phyloP scores from a whole-genome alignment of 2,329 filamentous ascomycete species.

The Graphilbum fragrans region DNA sequence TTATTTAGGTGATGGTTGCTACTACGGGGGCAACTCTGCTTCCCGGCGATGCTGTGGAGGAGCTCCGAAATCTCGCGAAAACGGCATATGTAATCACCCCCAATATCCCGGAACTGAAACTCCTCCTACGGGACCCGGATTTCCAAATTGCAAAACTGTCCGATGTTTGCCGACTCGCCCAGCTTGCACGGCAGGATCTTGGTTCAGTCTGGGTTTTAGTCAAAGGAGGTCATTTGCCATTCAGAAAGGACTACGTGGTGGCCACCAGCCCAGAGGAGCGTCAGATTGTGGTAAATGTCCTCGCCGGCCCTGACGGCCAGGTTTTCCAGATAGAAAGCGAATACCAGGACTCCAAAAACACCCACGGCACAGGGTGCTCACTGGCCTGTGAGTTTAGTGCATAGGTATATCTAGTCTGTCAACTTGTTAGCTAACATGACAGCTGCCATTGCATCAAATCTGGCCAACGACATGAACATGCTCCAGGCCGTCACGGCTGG shows the following conservation, averaged over 20 bases:
- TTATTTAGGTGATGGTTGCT: constrained; percentile 72
- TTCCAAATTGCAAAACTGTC: constrained; percentile 39
- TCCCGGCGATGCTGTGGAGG: constrained; percentile 48
- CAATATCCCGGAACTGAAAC: constrained; percentile 62
- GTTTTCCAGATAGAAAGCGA: constrained; percentile 53
- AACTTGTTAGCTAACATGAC: background rate
- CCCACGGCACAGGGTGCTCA: constrained; percentile 90
- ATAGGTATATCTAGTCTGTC: constrained; percentile 9
- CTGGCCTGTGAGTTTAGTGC: constrained; percentile 55
- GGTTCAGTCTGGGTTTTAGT: constrained; percentile 73
- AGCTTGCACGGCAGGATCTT: constrained; percentile 44
- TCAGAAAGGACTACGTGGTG: constrained; percentile 49
- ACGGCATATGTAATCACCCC: constrained; percentile 60
- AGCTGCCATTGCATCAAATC: constrained; percentile 66
- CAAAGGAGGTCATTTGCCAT: constrained; percentile 83
- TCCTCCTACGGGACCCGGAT: constrained; percentile 41
- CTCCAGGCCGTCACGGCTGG: constrained; percentile 52
- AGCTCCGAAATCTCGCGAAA: constrained; percentile 51
- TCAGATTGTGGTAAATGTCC: constrained; percentile 62
- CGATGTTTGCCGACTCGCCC: constrained; percentile 59
- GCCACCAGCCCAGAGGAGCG: constrained; percentile 48
- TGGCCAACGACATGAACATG: constrained; percentile 47
- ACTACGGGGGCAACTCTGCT: constrained; percentile 65
- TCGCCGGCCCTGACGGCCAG: constrained; percentile 46
- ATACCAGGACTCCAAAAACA: constrained; percentile 65